phyloP scores from a whole-genome alignment of 2,329 filamentous ascomycete species.

The Aspergillus sp. region DNA sequence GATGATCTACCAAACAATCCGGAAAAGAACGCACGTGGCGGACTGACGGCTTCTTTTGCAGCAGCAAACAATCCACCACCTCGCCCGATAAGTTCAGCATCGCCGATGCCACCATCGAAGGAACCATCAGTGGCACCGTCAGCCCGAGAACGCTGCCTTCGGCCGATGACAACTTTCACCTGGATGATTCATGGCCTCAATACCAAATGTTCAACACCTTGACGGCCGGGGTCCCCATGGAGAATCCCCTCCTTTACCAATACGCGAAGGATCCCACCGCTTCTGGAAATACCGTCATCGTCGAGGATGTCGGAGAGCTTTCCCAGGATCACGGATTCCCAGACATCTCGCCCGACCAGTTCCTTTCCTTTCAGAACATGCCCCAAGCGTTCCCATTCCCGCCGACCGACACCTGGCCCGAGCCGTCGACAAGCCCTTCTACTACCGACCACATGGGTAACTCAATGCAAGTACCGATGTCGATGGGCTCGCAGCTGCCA shows the following conservation, averaged over 20 bases:
- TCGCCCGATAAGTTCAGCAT: constrained; percentile 34
- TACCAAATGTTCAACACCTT: constrained; percentile 37
- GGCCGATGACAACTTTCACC: constrained; percentile 38
- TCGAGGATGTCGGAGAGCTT: constrained; percentile 36
- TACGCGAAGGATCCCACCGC: constrained; percentile 30
- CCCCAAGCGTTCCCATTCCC: constrained; percentile 30
- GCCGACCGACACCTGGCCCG: constrained; percentile 27
- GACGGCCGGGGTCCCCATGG: constrained; percentile 32
- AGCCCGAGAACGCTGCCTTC: constrained; percentile 39
- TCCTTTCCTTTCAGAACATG: constrained; percentile 32
- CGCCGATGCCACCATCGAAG: constrained; percentile 28
- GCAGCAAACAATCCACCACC: constrained; percentile 33
- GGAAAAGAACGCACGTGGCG: constrained; percentile 2
- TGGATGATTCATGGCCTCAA: constrained; percentile 39
- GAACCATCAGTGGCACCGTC: constrained; percentile 35
- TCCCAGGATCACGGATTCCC: constrained; percentile 27
- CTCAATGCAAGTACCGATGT: constrained; percentile 9
- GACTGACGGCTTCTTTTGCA: constrained; percentile 12
- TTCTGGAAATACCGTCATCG: constrained; percentile 33
- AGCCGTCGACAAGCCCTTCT: constrained; percentile 15
- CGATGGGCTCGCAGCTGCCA: constrained; percentile 22
- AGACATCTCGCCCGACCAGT: constrained; percentile 30
- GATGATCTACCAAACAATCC: not conserved
- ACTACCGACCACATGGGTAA: constrained; percentile 7
- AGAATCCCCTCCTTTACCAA: constrained; percentile 32